Conservation (phyloP, 441 rosid species). For the Erodium trifolium region DNA sequence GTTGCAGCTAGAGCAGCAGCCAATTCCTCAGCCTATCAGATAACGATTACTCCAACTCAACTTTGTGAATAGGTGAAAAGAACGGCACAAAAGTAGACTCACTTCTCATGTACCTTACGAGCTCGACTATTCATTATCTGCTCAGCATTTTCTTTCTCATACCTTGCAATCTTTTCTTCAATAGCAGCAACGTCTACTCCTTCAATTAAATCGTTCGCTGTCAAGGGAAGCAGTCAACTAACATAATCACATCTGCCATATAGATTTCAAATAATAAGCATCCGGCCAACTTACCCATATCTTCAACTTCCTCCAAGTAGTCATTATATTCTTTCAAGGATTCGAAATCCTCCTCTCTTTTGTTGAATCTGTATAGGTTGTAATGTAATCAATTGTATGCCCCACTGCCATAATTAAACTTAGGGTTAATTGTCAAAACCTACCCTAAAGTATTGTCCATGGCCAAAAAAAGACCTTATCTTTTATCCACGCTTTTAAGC, state of each 20-base stretch:
- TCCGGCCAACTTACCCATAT: constrained; percentile 54
- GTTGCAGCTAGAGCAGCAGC: no score
- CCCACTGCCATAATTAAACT: neutral
- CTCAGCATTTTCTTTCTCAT: constrained; percentile 78
- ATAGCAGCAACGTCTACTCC: constrained; percentile 60
- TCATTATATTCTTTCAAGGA: constrained; percentile 74
- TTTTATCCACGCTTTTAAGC: no score
- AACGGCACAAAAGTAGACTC: neutral
- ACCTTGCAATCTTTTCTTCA: constrained; percentile 63
- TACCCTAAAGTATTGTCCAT: no score
- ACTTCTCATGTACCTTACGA: constrained; percentile 41
- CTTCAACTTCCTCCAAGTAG: constrained; percentile 93
- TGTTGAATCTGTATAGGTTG: constrained; percentile 54
- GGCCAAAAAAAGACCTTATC: no score
- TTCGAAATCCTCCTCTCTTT: constrained; percentile 76
- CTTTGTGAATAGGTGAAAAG: no score
- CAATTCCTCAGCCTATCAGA: no score
- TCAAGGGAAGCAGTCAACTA: constrained; percentile 15
- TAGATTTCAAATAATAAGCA: neutral
- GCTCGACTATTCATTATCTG: constrained; percentile 79
- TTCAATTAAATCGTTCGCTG: constrained; percentile 67
- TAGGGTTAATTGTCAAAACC: no score
- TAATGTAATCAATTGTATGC: neutral
- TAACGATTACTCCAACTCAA: no score
- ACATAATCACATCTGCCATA: neutral